Evolutionary conservation across 495 filamentous ascomycete species (phyloP), one percentile per base, ranked within the genome.

Genomic region (Neurospora sp.): DNA sequence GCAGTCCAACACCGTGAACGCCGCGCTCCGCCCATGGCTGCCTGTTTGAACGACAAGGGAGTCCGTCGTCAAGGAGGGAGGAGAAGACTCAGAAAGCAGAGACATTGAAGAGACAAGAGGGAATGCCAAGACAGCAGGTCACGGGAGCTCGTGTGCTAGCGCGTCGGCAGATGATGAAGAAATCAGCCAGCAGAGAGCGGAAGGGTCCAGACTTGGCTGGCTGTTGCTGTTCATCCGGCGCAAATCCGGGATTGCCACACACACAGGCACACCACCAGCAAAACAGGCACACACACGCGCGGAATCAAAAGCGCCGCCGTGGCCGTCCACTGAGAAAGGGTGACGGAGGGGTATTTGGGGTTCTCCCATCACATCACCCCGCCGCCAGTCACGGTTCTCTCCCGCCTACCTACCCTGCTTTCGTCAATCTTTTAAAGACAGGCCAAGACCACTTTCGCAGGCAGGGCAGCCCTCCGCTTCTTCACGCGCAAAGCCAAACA

Each of bases 91-190:
- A 6, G 22, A 18, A 18, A 22, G 22, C 14, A 66, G 27, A 61
- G 27, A 66, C 53, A 66, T 66, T 9, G 53, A 66, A 37, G 53
- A 66, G 27, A 66, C 53, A 35, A 35, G 53, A 66, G 53, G 53
- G 22, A 66, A 66, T 66, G 53, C 53, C 37, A 66, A 31, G 48
- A 44, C 18, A 14, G n/a, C 14, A 41, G 61, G 75, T 80, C 79
- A 79, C 78, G 78, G 75, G 79, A 79, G 73, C 73, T 79, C 79
- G 79, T 76, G 78, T 78, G 72, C 46, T 73, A 77, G 79, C 79
- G 79, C 77, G 79, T 74, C 74, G 40, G 40, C 22, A 59, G 59
- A 66, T 66, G 27, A 35, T 59, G 46, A 53, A 53, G 46, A 53
- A 53, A 53, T 53, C 46, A 53, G 46, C 48, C 48, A 59, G 48